Evolutionary conservation across 179 eudicot species (phyloP).

Genomic region (Beta corolliflora): DNA sequence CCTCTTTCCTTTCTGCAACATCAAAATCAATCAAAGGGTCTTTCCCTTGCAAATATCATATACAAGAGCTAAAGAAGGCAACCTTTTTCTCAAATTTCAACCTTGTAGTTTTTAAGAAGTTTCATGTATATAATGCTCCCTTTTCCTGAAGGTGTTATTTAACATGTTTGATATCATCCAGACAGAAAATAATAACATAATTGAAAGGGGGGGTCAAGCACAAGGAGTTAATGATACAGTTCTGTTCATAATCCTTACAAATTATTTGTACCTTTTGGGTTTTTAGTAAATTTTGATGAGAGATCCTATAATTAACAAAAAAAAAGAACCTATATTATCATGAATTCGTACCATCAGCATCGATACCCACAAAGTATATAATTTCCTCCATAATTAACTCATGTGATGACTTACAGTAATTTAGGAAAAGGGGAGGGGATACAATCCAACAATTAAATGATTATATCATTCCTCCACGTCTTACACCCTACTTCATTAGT

Average conservation of each 20-base stretch:
- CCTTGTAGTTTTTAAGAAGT: neutral
- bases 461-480: neutral
- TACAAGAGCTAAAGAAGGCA: neutral
- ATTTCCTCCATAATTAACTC: neutral
- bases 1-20: conserved; percentile 10
- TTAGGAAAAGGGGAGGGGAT: neutral
- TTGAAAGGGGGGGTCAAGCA: too few species aligned
- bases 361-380: neutral
- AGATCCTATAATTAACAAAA: neutral
- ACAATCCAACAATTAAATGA: neutral
- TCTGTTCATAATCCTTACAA: too few species aligned
- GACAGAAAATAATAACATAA: too few species aligned
- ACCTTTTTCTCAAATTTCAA: neutral
- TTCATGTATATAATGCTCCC: neutral
- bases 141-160: neutral
- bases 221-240: too few species aligned
- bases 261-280: too few species aligned
- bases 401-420: neutral
- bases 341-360: neutral
- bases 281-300: neutral
- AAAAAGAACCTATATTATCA: neutral
- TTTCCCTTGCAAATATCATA: neutral
- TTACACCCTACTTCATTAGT: neutral
- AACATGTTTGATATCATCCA: neutral
- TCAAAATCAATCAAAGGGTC: conserved; percentile 5